A percentile compares a stretch with the other conserved stretches of the same genome.
phyloP scores from a whole-genome alignment of 495 filamentous ascomycete genomes.

The Pseudotulostoma volvatum region DNA sequence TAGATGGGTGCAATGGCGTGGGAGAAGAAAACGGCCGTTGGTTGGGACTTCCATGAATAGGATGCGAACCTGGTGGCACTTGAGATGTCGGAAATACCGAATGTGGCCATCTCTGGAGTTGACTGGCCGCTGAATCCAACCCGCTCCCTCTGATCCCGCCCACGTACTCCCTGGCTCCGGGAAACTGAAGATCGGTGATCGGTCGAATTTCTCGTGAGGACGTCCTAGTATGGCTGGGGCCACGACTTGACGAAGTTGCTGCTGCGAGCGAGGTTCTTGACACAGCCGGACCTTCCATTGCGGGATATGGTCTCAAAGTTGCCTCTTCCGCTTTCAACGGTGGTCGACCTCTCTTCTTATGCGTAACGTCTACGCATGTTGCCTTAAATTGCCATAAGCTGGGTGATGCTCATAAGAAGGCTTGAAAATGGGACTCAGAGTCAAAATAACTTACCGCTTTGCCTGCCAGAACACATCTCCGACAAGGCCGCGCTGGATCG shows the following conservation, averaged over 20 bases:
- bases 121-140: conserved; percentile 11
- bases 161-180: conserved; percentile 5
- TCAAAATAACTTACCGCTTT: conserved; percentile 41
- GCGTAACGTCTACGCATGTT: conserved; percentile 84
- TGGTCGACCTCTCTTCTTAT: conserved; percentile 89
- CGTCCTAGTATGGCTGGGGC: conserved; percentile 21
- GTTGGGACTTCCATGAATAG: conserved; percentile 13
- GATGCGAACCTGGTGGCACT: conserved; percentile 16
- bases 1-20: conserved; percentile 11
- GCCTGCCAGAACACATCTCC: conserved; percentile 43
- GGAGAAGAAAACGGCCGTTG: conserved; percentile 27
- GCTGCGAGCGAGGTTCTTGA: conserved; percentile 18
- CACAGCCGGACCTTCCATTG: conserved; percentile 14
- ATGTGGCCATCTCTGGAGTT: conserved; percentile 23
- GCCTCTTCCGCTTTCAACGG: conserved; percentile 71
- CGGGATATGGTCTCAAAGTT: conserved; percentile 20
- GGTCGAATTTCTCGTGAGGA: conserved; percentile 30
- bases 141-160: conserved; percentile 12
- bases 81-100: conserved; percentile 21
- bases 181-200: conserved; percentile 25
- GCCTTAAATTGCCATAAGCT: conserved; percentile 37
- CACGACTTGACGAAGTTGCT: conserved; percentile 12
- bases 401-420: conserved; percentile 5
- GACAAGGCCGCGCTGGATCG: conserved; percentile 48
- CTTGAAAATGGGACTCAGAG: conserved; percentile 12